A percentile compares a stretch with the other conserved stretches of the same genome.
Conservation (phyloP, 2,329 filamentous ascomycete genomes). For the Blastomyces gilchristii region DNA sequence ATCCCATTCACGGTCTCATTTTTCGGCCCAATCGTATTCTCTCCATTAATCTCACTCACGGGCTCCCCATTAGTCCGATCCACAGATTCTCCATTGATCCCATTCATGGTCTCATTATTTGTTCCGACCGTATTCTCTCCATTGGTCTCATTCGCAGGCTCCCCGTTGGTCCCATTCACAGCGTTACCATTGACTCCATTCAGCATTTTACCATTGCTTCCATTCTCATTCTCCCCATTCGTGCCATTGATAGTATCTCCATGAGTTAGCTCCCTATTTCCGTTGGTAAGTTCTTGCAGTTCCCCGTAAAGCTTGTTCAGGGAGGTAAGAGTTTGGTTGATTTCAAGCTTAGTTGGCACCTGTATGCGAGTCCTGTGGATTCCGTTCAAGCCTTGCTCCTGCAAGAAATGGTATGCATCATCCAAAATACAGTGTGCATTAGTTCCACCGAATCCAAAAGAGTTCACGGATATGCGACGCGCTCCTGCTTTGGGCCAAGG, state of each 20-base stretch:
- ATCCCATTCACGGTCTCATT: background rate
- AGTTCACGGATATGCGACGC: constrained; percentile 25
- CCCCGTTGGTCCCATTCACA: background rate
- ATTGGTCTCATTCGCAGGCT: background rate
- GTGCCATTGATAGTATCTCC: background rate
- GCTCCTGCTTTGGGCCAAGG: constrained; percentile 21
- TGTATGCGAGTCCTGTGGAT: constrained; percentile 9
- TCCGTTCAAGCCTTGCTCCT: constrained; percentile 6
- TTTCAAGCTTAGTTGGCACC: constrained; percentile 4
- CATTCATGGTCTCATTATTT: background rate
- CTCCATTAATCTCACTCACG: background rate
- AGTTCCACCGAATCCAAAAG: constrained; percentile 25
- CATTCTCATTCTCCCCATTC: background rate
- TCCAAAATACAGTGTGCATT: constrained; percentile 23
- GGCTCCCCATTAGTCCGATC: background rate
- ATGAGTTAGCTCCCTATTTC: background rate
- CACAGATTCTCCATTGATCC: background rate
- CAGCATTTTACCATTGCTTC: background rate
- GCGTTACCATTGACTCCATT: background rate
- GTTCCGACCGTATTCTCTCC: background rate
- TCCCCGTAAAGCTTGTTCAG: constrained; percentile 3
- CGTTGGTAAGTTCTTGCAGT: background rate
- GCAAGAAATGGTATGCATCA: constrained; percentile 10
- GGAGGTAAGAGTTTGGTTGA: background rate
- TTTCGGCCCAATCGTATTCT: background rate